phyloP scores from a whole-genome alignment of 2,329 filamentous ascomycete genomes.

The Botrytis byssoidea region DNA sequence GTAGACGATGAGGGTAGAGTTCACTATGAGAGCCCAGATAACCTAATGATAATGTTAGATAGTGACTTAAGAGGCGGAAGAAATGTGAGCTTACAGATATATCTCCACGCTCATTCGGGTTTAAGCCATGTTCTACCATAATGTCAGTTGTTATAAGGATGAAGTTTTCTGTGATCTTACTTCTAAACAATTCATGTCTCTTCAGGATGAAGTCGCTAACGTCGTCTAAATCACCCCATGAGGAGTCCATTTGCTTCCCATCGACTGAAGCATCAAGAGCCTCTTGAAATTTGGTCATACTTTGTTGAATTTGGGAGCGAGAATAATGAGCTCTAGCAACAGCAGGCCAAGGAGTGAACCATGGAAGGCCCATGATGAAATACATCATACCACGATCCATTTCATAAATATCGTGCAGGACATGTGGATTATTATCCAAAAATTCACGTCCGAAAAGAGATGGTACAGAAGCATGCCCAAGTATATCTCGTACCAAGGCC shows the following conservation, averaged over 20 bases:
- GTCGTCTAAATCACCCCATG: slow-evolving; percentile 49
- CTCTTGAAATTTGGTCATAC: slow-evolving; percentile 44
- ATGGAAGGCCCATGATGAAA: slow-evolving; percentile 54
- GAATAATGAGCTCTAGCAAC: slow-evolving; percentile 49
- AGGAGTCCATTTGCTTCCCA: slow-evolving; percentile 43
- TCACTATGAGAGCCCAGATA: slow-evolving; percentile 55
- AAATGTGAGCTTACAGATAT: slow-evolving; percentile 39
- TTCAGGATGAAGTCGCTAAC: slow-evolving; percentile 46
- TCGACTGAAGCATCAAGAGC: slow-evolving; percentile 45
- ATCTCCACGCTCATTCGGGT: slow-evolving; percentile 42
- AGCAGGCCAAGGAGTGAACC: slow-evolving; percentile 53
- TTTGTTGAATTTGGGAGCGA: slow-evolving; percentile 43
- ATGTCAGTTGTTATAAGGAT: slow-evolving; percentile 21
- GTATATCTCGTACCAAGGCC: slow-evolving; percentile 55
- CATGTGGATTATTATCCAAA: slow-evolving; percentile 50
- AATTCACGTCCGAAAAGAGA: slow-evolving; percentile 53
- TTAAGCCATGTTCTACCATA: slow-evolving; percentile 1
- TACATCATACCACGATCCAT: slow-evolving; percentile 54
- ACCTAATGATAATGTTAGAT: slow-evolving; percentile 35
- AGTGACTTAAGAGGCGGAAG: background rate
- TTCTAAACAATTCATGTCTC: slow-evolving; percentile 43
- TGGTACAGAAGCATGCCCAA: slow-evolving; percentile 50
- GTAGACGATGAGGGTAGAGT: slow-evolving; percentile 51
- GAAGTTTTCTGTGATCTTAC: slow-evolving; percentile 33
- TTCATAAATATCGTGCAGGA: slow-evolving; percentile 54